These are phyloP conservation scores for Coprinellus micaceus DNA, from an alignment of 768 basidiomycete species.

Conservation along the genomic window DNA sequence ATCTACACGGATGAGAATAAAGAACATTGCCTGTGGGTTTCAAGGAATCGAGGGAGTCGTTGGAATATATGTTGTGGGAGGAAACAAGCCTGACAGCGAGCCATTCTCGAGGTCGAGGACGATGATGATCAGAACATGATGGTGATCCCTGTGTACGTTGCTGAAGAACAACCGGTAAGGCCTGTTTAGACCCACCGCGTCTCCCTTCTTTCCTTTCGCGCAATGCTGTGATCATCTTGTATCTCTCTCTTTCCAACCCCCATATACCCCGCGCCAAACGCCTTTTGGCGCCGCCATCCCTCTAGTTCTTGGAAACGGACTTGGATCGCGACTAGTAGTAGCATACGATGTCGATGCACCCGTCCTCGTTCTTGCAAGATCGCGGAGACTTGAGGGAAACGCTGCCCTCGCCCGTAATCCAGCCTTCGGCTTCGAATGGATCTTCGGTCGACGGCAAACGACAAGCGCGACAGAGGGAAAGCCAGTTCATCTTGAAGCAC, in stretches of 20 bases:
- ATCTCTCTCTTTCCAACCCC: neutral
- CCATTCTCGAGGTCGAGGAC: too few species aligned
- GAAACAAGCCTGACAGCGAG: too few species aligned
- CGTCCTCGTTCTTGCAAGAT: neutral
- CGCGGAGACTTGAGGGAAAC: neutral
- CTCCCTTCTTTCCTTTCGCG: neutral
- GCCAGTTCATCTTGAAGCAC: slow-evolving; percentile 53
- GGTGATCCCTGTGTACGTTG: neutral
- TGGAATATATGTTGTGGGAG: too few species aligned
- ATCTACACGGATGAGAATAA: too few species aligned
- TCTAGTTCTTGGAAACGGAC: neutral
- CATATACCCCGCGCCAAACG: neutral
- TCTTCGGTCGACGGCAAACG: slow-evolving; percentile 35
- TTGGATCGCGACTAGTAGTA: neutral
- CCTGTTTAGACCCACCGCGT: slow-evolving; percentile 7
- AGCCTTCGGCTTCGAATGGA: slow-evolving; percentile 13
- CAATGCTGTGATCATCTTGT: slow-evolving; percentile 1
- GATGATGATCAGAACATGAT: slow-evolving; percentile 4
- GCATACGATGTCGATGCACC: neutral
- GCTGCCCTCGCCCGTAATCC: neutral
- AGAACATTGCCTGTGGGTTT: too few species aligned
- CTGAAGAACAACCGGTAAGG: neutral
- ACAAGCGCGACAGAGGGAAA: slow-evolving; percentile 45
- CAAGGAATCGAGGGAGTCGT: too few species aligned
- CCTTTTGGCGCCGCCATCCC: neutral